Conservation (phyloP, 2,329 filamentous ascomycete species). For the Fusarium sp. region DNA sequence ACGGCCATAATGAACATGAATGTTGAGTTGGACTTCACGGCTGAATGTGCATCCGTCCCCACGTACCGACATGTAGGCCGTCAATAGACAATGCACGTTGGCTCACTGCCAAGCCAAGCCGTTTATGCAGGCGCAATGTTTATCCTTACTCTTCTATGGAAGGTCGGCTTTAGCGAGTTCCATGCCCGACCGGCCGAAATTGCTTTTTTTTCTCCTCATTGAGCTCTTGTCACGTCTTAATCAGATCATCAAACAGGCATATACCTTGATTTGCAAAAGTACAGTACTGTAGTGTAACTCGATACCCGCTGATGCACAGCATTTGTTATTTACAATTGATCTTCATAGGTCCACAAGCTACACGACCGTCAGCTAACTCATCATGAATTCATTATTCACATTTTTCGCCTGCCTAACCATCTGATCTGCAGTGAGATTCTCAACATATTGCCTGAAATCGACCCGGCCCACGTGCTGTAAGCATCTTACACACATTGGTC, state of each 20-base stretch:
- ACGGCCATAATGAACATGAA: not conserved
- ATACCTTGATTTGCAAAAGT: not conserved
- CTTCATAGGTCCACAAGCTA: not conserved
- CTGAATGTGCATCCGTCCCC: not conserved
- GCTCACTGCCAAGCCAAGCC: too few relatives aligned
- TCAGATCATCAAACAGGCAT: slow-evolving; percentile 18
- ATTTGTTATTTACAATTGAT: not conserved
- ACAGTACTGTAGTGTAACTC: not conserved
- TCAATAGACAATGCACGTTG: slow-evolving; percentile 3
- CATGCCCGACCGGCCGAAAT: not conserved
- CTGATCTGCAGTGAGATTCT: slow-evolving; percentile 27
- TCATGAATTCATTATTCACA: not conserved
- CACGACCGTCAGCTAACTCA: not conserved
- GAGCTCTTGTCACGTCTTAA: not conserved
- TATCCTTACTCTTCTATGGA: not conserved
- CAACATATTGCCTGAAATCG: slow-evolving; percentile 21
- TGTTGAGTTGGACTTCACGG: slow-evolving; percentile 1
- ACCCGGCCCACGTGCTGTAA: slow-evolving; percentile 20
- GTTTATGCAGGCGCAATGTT: not conserved
- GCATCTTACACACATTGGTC: slow-evolving; percentile 2
- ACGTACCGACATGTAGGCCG: not conserved
- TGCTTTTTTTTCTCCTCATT: slow-evolving; percentile 7
- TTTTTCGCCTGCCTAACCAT: not conserved
- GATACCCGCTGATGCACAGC: slow-evolving; percentile 1
- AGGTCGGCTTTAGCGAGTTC: not conserved